phyloP scores from a whole-genome alignment of 1,284 basidiomycete genomes.

The Cutaneotrichosporon spelunceum region DNA sequence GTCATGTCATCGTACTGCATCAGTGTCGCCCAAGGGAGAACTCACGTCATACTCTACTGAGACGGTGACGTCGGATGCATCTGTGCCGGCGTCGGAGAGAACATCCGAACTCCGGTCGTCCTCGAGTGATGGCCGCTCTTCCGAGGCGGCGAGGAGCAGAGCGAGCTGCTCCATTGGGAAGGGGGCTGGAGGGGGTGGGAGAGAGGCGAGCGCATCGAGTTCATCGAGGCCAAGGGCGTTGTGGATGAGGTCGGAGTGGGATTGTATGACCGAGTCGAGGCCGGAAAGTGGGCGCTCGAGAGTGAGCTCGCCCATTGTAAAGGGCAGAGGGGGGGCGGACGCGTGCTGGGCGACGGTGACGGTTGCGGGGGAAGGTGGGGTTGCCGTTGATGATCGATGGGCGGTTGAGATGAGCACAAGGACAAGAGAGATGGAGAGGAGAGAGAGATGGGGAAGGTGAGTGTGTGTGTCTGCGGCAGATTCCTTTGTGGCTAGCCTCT shows the following conservation, averaged over 20 bases:
- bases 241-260: background rate
- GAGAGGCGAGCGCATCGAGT: slow-evolving; percentile 8
- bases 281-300: background rate
- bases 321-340: background rate
- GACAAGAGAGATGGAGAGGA: background rate
- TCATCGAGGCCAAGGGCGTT: slow-evolving; percentile 4
- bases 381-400: background rate
- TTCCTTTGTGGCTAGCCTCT: background rate
- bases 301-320: background rate
- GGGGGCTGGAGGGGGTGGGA: slow-evolving; percentile 36
- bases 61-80: background rate
- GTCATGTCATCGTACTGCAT: slow-evolving; percentile 24
- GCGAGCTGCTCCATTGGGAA: slow-evolving; percentile 29
- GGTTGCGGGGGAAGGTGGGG: background rate
- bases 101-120: background rate
- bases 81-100: slow-evolving; percentile 4
- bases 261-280: background rate
- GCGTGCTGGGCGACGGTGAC: background rate
- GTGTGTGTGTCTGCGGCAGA: background rate
- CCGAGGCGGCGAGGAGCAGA: background rate
- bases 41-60: slow-evolving; percentile 7
- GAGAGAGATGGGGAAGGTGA: background rate
- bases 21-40: background rate
- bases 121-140: background rate
- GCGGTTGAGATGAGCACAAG: background rate